Evolutionary conservation across 345 rosid genomes (phyloP), one percentile per base, ranked within the genome.

Genomic region (Sisymbrium irio): DNA sequence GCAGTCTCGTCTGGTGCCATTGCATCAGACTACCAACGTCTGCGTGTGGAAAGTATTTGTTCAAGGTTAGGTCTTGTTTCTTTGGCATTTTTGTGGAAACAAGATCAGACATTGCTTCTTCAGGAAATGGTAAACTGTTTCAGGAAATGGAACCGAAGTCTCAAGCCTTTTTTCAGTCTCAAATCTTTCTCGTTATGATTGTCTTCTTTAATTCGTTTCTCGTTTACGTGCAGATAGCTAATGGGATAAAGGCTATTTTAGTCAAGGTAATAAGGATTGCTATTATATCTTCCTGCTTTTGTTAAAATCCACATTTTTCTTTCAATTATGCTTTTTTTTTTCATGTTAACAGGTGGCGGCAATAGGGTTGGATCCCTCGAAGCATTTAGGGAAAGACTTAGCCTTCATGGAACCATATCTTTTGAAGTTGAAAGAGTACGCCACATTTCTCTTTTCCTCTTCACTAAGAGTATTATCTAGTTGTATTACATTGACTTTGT

Each of bases 11-110:
- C 98, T 20, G 99, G 99, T 78, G 99, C 98, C 19, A 95, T 95
- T 79, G 97, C 98, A 47, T 95, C 98, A 12, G 97, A 95, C 69
- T 95, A 95, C 75, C 99, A 95, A 60, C 82, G 99, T 78, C 82
- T 92, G 71, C 87, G 98, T 27, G 98, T 95, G 68, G 99, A 95
- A 81, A 88, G 89, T 83, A 86, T 95, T 73, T 95, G 99, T 82
- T 95, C 98, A 75, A 86, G 98, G 88, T 84, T 95, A 86, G 99
- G 97, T 77, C 93, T 95, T 80, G 93, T 95, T 83, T 92, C 99
- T 81, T 84, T 95, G 74, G 96, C 92, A 73, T 92, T 79, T 85
- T 84, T 95, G 82, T 95, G 98, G 99, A 95, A 86, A 86, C 97
- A 92, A 75, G 97, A 95, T 83, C 99, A 92, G 80, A 86, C 98